Evolutionary conservation across 441 rosid species (phyloP), one percentile per base, ranked within the genome.

Genomic region (Euphorbia celastroides): DNA sequence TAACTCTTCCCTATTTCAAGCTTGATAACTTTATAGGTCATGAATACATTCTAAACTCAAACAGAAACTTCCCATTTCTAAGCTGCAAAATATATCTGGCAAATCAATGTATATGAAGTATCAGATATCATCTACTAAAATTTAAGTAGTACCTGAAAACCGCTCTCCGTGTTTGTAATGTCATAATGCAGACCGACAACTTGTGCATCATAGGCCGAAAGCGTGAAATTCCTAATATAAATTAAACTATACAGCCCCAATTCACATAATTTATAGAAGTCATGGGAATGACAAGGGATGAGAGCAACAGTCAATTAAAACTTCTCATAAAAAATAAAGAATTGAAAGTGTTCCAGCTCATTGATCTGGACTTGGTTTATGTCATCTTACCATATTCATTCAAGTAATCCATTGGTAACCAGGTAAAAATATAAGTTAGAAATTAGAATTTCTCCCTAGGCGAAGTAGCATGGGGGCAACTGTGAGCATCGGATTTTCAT

Each of bases 131-230:
- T 19, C 27, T 9, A 38, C 27, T 11, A 55, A 55, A 66, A 34
- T 32, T 19, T 36, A 17, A 52, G 23, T 19, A 58, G 22, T 67
- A 86, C 90, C 95, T 83, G 77, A 78, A 88, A 91, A 67, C 97
- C 97, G 67, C 77, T 64, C 19, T 78, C 82, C 51, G 84, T 74
- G 14, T 58, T 76, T 69, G 32, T 51, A 75, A 91, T 77, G 64
- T 51, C 68, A 65, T 89, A 91, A 73, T 74, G 20, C 69, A 94
- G 84, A 63, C 97, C 97, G 81, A 96, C 96, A 79, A 80, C 84
- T 68, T 84, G 80, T 16, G 97, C 97, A 84, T 94, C 83, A 74
- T 88, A 94, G 65, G 90, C 87, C 86, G 86, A 70, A n/a, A n/a
- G n/a, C n/a, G n/a, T n/a, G n/a, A n/a, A 71, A 78, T 58, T 70